Conservation (phyloP, 768 basidiomycete species). For the Psilocybe cyanescens region DNA sequence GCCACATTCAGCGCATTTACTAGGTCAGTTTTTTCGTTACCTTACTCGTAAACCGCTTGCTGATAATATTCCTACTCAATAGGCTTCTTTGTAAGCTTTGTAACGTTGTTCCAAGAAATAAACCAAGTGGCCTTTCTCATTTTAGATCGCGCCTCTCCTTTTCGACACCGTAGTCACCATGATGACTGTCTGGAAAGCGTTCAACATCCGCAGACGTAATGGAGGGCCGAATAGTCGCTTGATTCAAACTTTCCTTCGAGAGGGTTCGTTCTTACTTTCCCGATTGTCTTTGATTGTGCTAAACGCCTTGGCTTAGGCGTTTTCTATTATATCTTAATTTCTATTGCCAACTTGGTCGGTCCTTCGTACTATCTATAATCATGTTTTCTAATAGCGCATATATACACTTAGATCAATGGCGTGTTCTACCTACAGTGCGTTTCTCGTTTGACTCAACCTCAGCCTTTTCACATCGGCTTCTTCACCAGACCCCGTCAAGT, state of each 20-base stretch:
- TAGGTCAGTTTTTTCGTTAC: constrained; percentile 50
- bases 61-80: constrained; percentile 14
- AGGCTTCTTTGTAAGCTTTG: constrained; percentile 60
- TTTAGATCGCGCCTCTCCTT: constrained; percentile 78
- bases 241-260: constrained; percentile 84
- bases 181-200: constrained; percentile 82
- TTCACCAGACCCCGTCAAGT: constrained; percentile 71
- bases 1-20: constrained; percentile 81
- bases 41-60: constrained; percentile 8
- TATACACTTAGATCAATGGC: constrained; percentile 60
- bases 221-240: constrained; percentile 79
- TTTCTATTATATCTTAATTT: constrained; percentile 85
- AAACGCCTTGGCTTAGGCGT: constrained; percentile 52
- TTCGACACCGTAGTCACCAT: constrained; percentile 82
- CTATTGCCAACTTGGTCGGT: constrained; percentile 76
- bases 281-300: background rate
- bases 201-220: constrained; percentile 73
- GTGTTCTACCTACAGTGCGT: constrained; percentile 85
- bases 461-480: constrained; percentile 14
- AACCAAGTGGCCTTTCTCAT: constrained; percentile 13
- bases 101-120: background rate
- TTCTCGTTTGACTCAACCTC: constrained; percentile 4
- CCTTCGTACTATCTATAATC: background rate
- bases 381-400: constrained; percentile 2
- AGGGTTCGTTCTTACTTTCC: constrained; percentile 48